Conservation (phyloP, 805 yeast genomes). For the Debaryomyces maramus region DNA sequence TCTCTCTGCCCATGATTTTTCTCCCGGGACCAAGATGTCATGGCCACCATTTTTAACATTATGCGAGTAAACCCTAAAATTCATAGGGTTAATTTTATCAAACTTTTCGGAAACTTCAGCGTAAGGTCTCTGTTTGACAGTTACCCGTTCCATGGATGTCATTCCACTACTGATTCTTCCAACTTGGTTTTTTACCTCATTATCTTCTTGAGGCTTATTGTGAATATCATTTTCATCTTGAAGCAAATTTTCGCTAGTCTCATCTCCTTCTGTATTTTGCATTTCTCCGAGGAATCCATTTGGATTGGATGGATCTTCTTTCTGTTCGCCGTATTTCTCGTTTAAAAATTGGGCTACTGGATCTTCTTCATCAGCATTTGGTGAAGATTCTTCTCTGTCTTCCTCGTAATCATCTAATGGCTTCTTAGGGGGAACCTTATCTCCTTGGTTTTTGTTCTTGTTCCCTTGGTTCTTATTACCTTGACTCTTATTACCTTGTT, state of each 20-base stretch:
- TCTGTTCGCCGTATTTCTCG: neutral
- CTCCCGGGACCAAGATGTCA: conserved; percentile 28
- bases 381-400: conserved; percentile 3
- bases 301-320: conserved; percentile 15
- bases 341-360: neutral
- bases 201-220: neutral
- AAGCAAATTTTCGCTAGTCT: too few species aligned
- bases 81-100: conserved; percentile 9
- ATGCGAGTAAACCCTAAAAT: conserved; percentile 38
- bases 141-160: neutral
- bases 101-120: neutral
- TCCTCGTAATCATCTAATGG: conserved; percentile 3
- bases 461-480: neutral
- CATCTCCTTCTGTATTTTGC: neutral
- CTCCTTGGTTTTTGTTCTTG: neutral
- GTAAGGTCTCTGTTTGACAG: neutral
- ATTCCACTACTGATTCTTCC: neutral
- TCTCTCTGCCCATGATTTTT: conserved; percentile 42
- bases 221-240: neutral
- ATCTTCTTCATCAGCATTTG: neutral
- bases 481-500: neutral
- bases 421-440: neutral
- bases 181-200: neutral
- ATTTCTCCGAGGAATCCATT: neutral
- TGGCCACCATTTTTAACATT: conserved; percentile 47